Base-by-base conservation (phyloP, 2,329 filamentous ascomycete genomes). In the Fusarium guadeloupense region DNA sequence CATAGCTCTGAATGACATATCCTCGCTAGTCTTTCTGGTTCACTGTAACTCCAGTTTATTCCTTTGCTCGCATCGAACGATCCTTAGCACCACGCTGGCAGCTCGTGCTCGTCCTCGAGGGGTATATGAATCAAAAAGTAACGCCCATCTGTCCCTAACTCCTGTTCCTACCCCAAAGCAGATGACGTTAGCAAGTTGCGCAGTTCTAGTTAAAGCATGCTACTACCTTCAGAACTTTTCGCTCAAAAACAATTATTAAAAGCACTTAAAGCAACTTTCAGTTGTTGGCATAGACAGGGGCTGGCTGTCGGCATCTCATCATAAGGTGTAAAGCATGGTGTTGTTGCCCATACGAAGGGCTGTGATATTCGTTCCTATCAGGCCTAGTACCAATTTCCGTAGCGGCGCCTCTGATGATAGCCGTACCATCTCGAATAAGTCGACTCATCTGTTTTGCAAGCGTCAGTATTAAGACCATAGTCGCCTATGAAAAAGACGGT, bases 351-450 rank as follows among this genome's bases (percentile, higher is more conserved):
- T 21, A 7, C 21, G 13, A 17, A n/a, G n/a, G n/a, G n/a, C n/a
- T n/a, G n/a, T n/a, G n/a, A n/a, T n/a, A n/a, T n/a, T n/a, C n/a
- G n/a, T n/a, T n/a, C n/a, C n/a, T n/a, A n/a, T n/a, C n/a, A n/a
- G n/a, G n/a, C n/a, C n/a, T n/a, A n/a, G n/a, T n/a, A 35, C 7
- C 28, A 50, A 5, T 28, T 28, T 4, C 17, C 23, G 7, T 34
- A 10, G 13, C 41, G 38, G 12, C 56, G 43, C 30, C 55, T 10
- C n/a, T 59, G 54, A 9, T 59, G 58, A 5, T 39, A 46, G 9
- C 10, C 37, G 9, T 50, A 25, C 61, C 61, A 64, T 12, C 26
- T 21, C 14, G 58, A 63, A 26, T 66, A 59, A 20, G 53, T 54
- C 3, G 60, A 68, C 30, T 35, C 26, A 28, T 54, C 50, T 54